Conservation (phyloP, 2,329 filamentous ascomycete genomes). For the Colletotrichum cereale region DNA sequence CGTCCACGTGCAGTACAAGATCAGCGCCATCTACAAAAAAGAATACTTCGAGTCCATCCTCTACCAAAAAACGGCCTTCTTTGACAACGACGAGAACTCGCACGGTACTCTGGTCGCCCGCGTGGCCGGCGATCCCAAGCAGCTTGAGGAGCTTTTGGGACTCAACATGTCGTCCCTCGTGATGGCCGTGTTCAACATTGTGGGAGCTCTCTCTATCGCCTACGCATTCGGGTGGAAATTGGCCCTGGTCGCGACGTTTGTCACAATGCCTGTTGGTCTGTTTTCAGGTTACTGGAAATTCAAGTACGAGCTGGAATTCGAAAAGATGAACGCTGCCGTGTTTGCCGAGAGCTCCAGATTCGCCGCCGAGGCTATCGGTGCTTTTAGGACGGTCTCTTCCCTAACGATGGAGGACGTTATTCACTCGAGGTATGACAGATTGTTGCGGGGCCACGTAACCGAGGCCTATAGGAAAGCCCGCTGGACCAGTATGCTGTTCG, state of each 20-base stretch:
- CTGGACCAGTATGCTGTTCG: constrained; percentile 74
- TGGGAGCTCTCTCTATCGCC: constrained; percentile 74
- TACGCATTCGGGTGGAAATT: constrained; percentile 85
- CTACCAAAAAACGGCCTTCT: constrained; percentile 70
- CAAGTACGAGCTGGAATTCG: constrained; percentile 73
- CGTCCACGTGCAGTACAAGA: constrained; percentile 59
- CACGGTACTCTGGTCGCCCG: constrained; percentile 70
- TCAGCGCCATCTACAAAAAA: constrained; percentile 67
- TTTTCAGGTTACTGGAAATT: constrained; percentile 63
- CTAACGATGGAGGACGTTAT: constrained; percentile 80
- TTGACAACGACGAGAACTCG: constrained; percentile 70
- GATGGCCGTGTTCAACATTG: constrained; percentile 73
- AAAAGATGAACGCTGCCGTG: constrained; percentile 75
- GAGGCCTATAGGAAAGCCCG: constrained; percentile 72
- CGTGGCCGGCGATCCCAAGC: constrained; percentile 68
- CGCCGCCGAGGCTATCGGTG: constrained; percentile 79
- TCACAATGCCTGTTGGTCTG: constrained; percentile 66
- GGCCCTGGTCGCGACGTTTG: constrained; percentile 73
- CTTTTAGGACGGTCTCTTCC: constrained; percentile 78
- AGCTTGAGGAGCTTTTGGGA: constrained; percentile 72
- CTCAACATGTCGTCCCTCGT: constrained; percentile 73
- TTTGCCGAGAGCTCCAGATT: constrained; percentile 81
- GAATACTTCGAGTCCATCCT: constrained; percentile 73
- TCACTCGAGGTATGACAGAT: constrained; percentile 67
- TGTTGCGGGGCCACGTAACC: constrained; percentile 70